Base-by-base conservation (phyloP, 108 stramenopile genomes). In the Pseudonitzschia multiseries region DNA sequence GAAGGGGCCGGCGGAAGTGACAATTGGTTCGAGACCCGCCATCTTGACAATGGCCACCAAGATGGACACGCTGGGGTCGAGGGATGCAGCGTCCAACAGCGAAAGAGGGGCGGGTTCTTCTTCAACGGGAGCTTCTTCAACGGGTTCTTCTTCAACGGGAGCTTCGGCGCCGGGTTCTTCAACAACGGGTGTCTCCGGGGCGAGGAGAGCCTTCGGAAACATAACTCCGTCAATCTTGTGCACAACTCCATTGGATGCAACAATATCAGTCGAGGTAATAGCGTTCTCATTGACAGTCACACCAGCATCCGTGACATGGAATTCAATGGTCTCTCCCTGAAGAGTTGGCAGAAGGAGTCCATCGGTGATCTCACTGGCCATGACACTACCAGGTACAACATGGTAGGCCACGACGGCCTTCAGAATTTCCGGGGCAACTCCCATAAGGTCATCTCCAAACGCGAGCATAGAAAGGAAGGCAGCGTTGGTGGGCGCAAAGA, bases 401-500 rank as follows among this genome's bases (percentile, higher is more conserved):
- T 85, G 84, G 61, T 74, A 79, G 20, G 29, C 36, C 28, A 83
- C 59, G 60, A 83, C 57, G 12, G 86, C 8, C 10, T 2, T 13
- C 12, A 67, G 66, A 13, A 67, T 41, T 10, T 18, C 14, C 8
- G 42, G 40, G 22, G 27, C 67, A 20, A 52, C n/a, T 3, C 9
- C 14, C 2, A 28, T 21, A 40, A 52, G 13, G 15, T 44, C 29
- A 12, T 13, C 26, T 4, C 17, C 21, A 21, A 69, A 27, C 9
- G 13, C 26, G 20, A 78, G 73, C 14, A 27, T 15, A 1, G 41
- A 17, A 24, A 63, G 20, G 54, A 86, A 88, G 2, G 85, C 87
- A 1, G 50, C 81, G 65, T 88, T 79, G 46, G 83, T 84, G 15
- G 87, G 87, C 22, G 84, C 87, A 52, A 80, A 80, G 52, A 80